A percentile compares a stretch with the other conserved stretches of the same genome.
These are phyloP conservation scores for Dendryphion nanum DNA, from an alignment of 2,329 filamentous ascomycete species.

Conservation along the genomic window DNA sequence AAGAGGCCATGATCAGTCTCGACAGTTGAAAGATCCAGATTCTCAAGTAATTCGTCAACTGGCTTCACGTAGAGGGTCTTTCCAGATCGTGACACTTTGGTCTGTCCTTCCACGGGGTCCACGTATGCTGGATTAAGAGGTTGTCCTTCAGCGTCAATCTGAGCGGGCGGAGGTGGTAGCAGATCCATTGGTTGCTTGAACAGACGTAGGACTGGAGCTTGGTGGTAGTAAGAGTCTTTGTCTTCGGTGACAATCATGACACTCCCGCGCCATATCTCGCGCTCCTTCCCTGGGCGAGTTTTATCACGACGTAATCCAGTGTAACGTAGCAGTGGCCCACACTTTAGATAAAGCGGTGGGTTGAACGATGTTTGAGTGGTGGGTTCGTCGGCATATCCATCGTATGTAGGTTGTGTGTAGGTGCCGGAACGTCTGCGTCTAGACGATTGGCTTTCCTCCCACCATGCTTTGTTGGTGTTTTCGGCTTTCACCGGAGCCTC, in stretches of 20 bases:
- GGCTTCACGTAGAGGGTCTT: slow-evolving; percentile 85
- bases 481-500: slow-evolving; percentile 31
- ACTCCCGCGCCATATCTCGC: slow-evolving; percentile 87
- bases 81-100: slow-evolving; percentile 80
- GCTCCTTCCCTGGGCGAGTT: slow-evolving; percentile 48
- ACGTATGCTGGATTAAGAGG: slow-evolving; percentile 75
- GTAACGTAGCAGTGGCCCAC: slow-evolving; percentile 86
- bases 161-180: slow-evolving; percentile 71
- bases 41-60: slow-evolving; percentile 80
- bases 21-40: slow-evolving; percentile 71
- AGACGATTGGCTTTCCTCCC: slow-evolving; percentile 61
- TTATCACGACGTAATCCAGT: slow-evolving; percentile 72
- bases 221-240: slow-evolving; percentile 76
- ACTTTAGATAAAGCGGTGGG: slow-evolving; percentile 80
- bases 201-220: slow-evolving; percentile 72
- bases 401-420: slow-evolving; percentile 53
- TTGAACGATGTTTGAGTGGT: slow-evolving; percentile 72
- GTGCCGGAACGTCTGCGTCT: slow-evolving; percentile 39
- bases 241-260: slow-evolving; percentile 95
- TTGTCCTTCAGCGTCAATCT: slow-evolving; percentile 62
- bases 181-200: slow-evolving; percentile 86
- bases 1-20: slow-evolving; percentile 84
- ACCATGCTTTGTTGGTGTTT: slow-evolving; percentile 60
- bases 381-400: slow-evolving; percentile 65
- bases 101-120: slow-evolving; percentile 83